Base-by-base conservation (phyloP, 352 stramenopile species). In the Globisporangium polare region DNA sequence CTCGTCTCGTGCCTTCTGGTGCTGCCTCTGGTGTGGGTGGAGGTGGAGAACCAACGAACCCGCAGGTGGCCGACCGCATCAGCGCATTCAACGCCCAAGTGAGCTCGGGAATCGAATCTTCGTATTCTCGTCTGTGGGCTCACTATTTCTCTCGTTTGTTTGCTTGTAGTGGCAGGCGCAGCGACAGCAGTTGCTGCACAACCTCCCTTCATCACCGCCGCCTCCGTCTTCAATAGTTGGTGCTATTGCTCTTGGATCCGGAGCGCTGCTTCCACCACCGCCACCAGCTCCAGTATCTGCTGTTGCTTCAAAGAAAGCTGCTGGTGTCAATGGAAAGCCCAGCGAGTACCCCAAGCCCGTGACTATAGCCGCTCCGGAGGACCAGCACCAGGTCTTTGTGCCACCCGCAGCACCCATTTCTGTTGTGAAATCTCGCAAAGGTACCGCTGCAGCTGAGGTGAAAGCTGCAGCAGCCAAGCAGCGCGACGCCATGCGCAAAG, bases 71-170 rank as follows among this genome's bases (percentile, higher is more conserved):
- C 8, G 70, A 85, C 37, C 74, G 79, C 8, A 69, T 86, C 37
- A 74, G 75, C n/a, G 73, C 66, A 15, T 90, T 90, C 65, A 90
- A 88, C 49, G 64, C 58, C 22, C 70, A 86, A 68, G 78, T 84
- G 47, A 37, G 56, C 9, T 13, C 15, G 33, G 12, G 29, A 35
- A n/a, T n/a, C 33, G 15, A 9, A 27, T 12, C 6, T 5, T 35
- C 26, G 8, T 15, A 37, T n/a, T 15, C n/a, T 35, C 33, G 10
- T 52, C 8, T 35, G 13, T 31, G 42, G 41, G 2, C 12, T 39
- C 49, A 29, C 7, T 3, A 41, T 60, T 1, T 45, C 22, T 18
- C 24, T 47, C 29, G 52, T 49, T 22, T 12, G 29, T 7, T 56
- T 42, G n/a, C 33, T 4, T 56, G 20, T 39, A 85, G 76, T 85